Conservation (phyloP, 1,284 basidiomycete genomes). For the Ganoderma boninense region DNA sequence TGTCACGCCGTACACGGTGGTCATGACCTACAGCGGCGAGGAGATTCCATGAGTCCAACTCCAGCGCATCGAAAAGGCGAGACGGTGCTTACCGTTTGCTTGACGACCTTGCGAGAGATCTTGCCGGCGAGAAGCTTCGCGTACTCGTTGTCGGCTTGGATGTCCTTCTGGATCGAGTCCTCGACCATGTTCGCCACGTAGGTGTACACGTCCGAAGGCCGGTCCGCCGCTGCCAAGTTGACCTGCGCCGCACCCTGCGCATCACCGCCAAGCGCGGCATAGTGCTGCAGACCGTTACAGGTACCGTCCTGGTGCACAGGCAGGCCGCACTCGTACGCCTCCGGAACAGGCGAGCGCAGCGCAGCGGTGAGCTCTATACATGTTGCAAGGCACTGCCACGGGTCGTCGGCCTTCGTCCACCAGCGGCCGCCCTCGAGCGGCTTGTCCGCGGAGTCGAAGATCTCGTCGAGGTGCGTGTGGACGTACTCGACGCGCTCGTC, state of each 20-base stretch:
- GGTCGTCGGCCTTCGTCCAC: conserved; percentile 96
- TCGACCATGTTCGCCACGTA: conserved; percentile 91
- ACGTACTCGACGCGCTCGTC: conserved; percentile 89
- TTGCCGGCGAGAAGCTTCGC: conserved; percentile 82
- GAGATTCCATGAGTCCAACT: neutral
- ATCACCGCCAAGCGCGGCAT: conserved; percentile 97
- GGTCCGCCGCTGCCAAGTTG: conserved; percentile 87
- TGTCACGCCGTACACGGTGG: conserved; percentile 98
- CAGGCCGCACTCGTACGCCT: conserved; percentile 75
- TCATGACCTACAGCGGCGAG: conserved; percentile 81
- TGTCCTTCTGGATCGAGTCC: conserved; percentile 57
- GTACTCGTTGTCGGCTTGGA: conserved; percentile 57
- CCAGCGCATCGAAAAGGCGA: neutral
- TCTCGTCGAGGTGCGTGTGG: conserved; percentile 76
- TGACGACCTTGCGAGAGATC: conserved; percentile 94
- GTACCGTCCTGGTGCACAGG: conserved; percentile 99
- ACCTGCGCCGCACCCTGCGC: conserved; percentile 91
- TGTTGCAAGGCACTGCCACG: conserved; percentile 96
- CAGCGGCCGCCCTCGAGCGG: conserved; percentile 85
- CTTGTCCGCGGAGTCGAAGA: conserved; percentile 87
- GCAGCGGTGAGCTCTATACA: conserved; percentile 90
- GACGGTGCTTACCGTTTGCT: conserved; percentile 82
- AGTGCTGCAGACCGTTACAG: conserved; percentile 98
- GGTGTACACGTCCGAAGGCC: conserved; percentile 96
- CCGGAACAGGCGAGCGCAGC: conserved; percentile 79